phyloP scores from a whole-genome alignment of 2,329 filamentous ascomycete species.

The Metarhizium humberi region DNA sequence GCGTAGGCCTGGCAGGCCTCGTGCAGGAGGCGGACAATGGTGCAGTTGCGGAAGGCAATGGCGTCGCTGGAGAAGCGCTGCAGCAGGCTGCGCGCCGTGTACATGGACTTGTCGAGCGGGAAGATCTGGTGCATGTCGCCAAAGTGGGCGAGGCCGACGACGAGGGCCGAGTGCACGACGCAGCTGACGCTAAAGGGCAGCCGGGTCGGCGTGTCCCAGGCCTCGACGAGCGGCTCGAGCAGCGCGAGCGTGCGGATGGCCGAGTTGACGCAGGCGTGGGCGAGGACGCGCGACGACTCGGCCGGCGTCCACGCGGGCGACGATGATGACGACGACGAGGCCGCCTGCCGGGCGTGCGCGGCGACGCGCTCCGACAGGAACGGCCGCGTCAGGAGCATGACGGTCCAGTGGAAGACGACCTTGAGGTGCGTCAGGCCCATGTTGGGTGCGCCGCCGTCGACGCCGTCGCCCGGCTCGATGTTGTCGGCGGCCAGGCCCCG shows the following conservation, averaged over 20 bases:
- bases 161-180: constrained; percentile 30
- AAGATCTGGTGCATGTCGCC: constrained; percentile 27
- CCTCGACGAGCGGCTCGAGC: constrained; percentile 22
- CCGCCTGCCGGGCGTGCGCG: constrained; percentile 6
- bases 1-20: constrained; percentile 14
- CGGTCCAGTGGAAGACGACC: constrained; percentile 23
- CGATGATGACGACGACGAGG: not conserved
- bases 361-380: constrained; percentile 20
- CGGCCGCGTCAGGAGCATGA: constrained; percentile 22
- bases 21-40: constrained; percentile 14
- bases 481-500: constrained; percentile 14
- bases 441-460: not conserved
- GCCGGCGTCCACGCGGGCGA: not conserved
- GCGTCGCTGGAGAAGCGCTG: constrained; percentile 13
- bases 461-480: not conserved
- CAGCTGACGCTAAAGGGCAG: constrained; percentile 32
- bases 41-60: constrained; percentile 13
- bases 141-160: constrained; percentile 31
- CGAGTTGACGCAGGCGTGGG: constrained; percentile 19
- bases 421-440: constrained; percentile 15
- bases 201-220: constrained; percentile 23
- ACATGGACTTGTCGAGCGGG: constrained; percentile 13
- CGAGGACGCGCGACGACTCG: constrained; percentile 9
- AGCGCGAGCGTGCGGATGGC: constrained; percentile 25
- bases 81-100: constrained; percentile 12